Conservation (phyloP, 2,329 filamentous ascomycete species). For the Xylariaceae sp. region DNA sequence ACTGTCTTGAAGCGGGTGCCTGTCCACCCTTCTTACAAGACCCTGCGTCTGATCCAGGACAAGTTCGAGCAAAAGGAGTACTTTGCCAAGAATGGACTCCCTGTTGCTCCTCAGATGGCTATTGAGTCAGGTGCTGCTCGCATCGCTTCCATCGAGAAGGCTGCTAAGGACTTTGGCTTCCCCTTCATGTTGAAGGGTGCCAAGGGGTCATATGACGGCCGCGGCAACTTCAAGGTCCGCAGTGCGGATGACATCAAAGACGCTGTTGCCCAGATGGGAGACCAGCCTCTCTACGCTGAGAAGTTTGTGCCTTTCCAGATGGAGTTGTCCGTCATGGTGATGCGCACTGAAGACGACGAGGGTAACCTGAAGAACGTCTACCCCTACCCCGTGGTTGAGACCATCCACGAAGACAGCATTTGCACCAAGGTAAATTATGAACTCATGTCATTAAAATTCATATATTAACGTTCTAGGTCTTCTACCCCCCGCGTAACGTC, state of each 20-base stretch:
- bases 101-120: constrained; percentile 65
- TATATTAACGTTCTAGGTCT: constrained; percentile 35
- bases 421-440: constrained; percentile 65
- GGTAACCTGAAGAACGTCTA: constrained; percentile 48
- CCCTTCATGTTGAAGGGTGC: constrained; percentile 91
- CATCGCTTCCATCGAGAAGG: constrained; percentile 55
- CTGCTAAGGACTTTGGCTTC: constrained; percentile 63
- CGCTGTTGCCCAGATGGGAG: constrained; percentile 65
- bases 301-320: constrained; percentile 80
- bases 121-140: constrained; percentile 53
- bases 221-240: constrained; percentile 55
- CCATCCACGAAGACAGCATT: constrained; percentile 89
- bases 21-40: constrained; percentile 78
- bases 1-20: constrained; percentile 46
- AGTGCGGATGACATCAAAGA: constrained; percentile 45
- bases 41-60: constrained; percentile 84
- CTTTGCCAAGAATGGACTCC: constrained; percentile 60
- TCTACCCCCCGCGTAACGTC: constrained; percentile 73
- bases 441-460: neutral
- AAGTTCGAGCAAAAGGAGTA: constrained; percentile 88
- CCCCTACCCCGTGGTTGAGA: constrained; percentile 87
- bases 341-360: constrained; percentile 71
- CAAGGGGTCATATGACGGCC: constrained; percentile 89
- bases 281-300: constrained; percentile 76
- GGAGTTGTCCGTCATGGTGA: constrained; percentile 91